phyloP scores from a whole-genome alignment of 345 rosid species.

The Euphorbia peplus region DNA sequence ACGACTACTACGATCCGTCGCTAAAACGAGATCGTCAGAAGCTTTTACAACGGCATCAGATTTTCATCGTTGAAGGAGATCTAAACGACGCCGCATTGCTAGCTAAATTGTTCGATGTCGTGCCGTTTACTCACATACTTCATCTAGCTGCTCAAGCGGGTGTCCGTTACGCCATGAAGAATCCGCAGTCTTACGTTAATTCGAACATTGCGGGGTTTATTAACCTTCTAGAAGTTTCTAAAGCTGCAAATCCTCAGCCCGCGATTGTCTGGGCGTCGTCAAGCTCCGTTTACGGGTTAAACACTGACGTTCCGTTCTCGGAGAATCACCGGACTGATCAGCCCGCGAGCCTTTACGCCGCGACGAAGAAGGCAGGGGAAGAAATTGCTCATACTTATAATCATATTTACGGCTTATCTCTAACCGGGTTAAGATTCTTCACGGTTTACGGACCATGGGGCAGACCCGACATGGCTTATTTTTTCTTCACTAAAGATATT shows the following conservation, averaged over 20 bases:
- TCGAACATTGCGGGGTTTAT: slow-evolving; percentile 26
- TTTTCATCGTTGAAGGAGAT: slow-evolving; percentile 26
- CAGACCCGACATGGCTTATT: slow-evolving; percentile 30
- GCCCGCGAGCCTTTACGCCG: slow-evolving; percentile 30
- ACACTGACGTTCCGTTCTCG: slow-evolving; percentile 24
- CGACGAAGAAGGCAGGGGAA: slow-evolving; percentile 29
- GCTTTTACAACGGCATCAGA: slow-evolving; percentile 12
- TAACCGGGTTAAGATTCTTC: slow-evolving; percentile 27
- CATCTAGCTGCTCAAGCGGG: slow-evolving; percentile 30
- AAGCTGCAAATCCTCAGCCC: slow-evolving; percentile 23
- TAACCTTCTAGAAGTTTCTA: slow-evolving; percentile 22
- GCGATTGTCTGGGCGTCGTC: slow-evolving; percentile 28
- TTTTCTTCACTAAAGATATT: slow-evolving; percentile 26
- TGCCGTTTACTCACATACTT: slow-evolving; percentile 27
- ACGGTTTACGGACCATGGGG: slow-evolving; percentile 33
- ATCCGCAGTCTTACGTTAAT: slow-evolving; percentile 24
- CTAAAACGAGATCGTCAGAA: slow-evolving; percentile 20
- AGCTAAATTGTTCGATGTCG: slow-evolving; percentile 20
- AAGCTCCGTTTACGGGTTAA: slow-evolving; percentile 26
- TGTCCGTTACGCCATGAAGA: slow-evolving; percentile 28
- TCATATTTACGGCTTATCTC: slow-evolving; percentile 25
- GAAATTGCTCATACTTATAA: slow-evolving; percentile 31
- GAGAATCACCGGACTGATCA: slow-evolving; percentile 25
- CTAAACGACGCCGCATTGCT: slow-evolving; percentile 20
- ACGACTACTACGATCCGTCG: slow-evolving; percentile 22